Evolutionary conservation across 306 rosid species (phyloP).

Genomic region (Amphicarpaea edgeworthii): DNA sequence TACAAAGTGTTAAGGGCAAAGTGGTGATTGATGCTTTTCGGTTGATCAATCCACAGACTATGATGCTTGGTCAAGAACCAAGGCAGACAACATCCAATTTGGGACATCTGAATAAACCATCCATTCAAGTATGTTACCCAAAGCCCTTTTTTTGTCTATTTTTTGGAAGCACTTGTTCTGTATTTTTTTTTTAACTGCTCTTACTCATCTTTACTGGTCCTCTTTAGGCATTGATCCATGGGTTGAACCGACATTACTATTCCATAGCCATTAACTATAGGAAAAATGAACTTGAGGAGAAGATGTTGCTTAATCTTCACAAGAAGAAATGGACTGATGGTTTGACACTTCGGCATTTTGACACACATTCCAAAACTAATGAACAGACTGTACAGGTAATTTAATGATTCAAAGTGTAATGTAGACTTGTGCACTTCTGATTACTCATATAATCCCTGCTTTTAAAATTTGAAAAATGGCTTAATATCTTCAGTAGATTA

Average conservation of each 20-base stretch:
- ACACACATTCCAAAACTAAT: conserved; percentile 85
- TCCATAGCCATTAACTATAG: conserved; percentile 91
- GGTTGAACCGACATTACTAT: conserved; percentile 91
- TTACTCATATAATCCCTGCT: not conserved
- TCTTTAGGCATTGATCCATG: conserved; percentile 88
- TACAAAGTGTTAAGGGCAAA: conserved; percentile 95
- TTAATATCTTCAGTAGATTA: not conserved
- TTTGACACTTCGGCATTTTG: conserved; percentile 78
- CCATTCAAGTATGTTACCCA: conserved; percentile 71
- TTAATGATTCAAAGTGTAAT: conserved; percentile 4
- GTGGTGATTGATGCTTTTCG: conserved; percentile 97
- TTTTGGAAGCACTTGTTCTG: conserved; percentile 30
- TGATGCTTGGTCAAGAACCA: conserved; percentile 99
- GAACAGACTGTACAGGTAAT: conserved; percentile 91
- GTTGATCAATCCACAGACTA: conserved; percentile 90
- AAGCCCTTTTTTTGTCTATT: not conserved
- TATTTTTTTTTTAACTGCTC: conserved; percentile 1
- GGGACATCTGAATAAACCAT: conserved; percentile 95
- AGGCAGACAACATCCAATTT: conserved; percentile 95
- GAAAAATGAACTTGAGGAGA: conserved; percentile 96
- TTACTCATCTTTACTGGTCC: conserved; percentile 40
- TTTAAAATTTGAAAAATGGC: conserved; percentile 13
- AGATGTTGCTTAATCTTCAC: conserved; percentile 93
- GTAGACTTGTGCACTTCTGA: conserved; percentile 3
- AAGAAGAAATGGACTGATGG: conserved; percentile 99